Conservation (phyloP, 345 rosid species). For the Bruguiera parviflora region DNA sequence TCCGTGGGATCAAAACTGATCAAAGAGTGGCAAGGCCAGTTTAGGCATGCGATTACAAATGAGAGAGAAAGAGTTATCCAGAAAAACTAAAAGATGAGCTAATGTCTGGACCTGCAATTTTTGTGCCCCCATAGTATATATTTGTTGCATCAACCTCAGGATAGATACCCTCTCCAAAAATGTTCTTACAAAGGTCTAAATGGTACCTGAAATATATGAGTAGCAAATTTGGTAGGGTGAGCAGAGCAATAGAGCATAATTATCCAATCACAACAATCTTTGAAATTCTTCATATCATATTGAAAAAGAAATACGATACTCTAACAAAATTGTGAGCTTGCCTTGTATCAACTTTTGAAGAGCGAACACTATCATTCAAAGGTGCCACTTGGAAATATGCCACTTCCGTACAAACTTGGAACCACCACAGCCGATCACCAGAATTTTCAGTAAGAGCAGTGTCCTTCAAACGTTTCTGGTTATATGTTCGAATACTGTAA, state of each 20-base stretch:
- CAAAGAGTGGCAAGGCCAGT: neutral
- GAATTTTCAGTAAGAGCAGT: slow-evolving; percentile 37
- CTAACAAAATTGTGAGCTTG: slow-evolving; percentile 17
- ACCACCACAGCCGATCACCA: slow-evolving; percentile 84
- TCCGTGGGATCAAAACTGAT: neutral
- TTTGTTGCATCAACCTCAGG: slow-evolving; percentile 76
- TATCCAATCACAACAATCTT: neutral
- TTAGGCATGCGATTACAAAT: neutral
- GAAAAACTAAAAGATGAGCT: slow-evolving; percentile 8
- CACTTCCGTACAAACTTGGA: slow-evolving; percentile 87
- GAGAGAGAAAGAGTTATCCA: neutral
- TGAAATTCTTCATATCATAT: neutral
- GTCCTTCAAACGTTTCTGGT: slow-evolving; percentile 54
- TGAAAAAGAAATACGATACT: neutral
- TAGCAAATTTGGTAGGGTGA: neutral
- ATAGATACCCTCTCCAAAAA: slow-evolving; percentile 64
- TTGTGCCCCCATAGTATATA: slow-evolving; percentile 77
- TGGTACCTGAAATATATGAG: slow-evolving; percentile 53
- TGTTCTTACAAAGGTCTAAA: slow-evolving; percentile 72
- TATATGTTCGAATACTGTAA: slow-evolving; percentile 40
- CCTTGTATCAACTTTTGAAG: slow-evolving; percentile 73
- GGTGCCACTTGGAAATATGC: slow-evolving; percentile 94
- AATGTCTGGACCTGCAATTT: slow-evolving; percentile 54
- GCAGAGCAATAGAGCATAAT: neutral
- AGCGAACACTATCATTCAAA: slow-evolving; percentile 73